Evolutionary conservation across 2,329 filamentous ascomycete species (phyloP).

Genomic region (Raffaelea ambrosiae): DNA sequence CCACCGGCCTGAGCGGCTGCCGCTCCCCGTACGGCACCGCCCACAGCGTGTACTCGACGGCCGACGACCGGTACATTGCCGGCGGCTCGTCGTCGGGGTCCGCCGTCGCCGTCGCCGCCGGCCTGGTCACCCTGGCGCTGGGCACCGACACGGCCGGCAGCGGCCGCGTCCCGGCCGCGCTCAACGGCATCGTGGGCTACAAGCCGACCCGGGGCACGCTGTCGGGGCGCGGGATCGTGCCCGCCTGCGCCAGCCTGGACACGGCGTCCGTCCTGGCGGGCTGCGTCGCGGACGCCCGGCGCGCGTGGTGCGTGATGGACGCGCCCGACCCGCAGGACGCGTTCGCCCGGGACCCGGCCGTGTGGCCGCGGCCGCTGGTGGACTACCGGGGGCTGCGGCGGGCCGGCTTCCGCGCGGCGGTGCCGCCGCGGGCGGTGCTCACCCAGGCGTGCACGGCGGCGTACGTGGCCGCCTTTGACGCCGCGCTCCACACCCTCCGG

Average conservation of each 20-base stretch:
- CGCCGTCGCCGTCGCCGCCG: constrained; percentile 42
- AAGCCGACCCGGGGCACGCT: constrained; percentile 37
- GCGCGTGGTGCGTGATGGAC: constrained; percentile 37
- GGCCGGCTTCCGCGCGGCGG: constrained; percentile 33
- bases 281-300: constrained; percentile 36
- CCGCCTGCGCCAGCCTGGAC: constrained; percentile 45
- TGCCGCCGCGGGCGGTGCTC: constrained; percentile 36
- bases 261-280: constrained; percentile 40
- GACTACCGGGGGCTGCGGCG: constrained; percentile 14
- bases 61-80: constrained; percentile 16
- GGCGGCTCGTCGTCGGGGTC: constrained; percentile 50
- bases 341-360: constrained; percentile 34
- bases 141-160: constrained; percentile 48
- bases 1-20: constrained; percentile 48
- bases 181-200: constrained; percentile 43
- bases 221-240: constrained; percentile 36
- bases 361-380: constrained; percentile 12
- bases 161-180: constrained; percentile 40
- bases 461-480: constrained; percentile 25
- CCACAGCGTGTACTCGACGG: constrained; percentile 24
- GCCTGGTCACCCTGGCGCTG: constrained; percentile 44
- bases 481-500: constrained; percentile 26
- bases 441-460: constrained; percentile 24
- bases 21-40: constrained; percentile 46
- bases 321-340: constrained; percentile 25